These are phyloP conservation scores for Fonsecaea erecta DNA, from an alignment of 2,329 filamentous ascomycete species.

Conservation along the genomic window DNA sequence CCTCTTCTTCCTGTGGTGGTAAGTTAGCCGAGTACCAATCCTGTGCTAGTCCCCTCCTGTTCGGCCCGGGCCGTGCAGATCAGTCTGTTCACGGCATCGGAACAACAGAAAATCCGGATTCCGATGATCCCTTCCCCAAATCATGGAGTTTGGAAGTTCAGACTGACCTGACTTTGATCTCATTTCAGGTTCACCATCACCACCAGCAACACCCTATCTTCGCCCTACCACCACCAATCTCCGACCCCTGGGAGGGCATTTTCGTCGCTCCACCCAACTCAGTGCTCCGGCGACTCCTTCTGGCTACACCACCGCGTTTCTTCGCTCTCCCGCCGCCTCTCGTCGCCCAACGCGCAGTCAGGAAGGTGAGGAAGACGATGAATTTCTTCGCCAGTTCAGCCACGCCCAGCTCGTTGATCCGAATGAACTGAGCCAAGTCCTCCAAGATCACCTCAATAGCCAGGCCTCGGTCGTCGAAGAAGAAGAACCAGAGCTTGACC, in stretches of 20 bases:
- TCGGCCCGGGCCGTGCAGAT: conserved; percentile 10
- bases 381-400: neutral
- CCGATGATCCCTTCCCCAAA: neutral
- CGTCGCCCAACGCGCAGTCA: neutral
- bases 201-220: neutral
- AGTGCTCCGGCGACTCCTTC: neutral
- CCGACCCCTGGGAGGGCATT: neutral
- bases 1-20: conserved; percentile 5
- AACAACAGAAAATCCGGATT: conserved; percentile 5
- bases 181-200: conserved; percentile 8
- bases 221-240: neutral
- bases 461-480: neutral
- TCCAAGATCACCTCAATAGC: conserved; percentile 4
- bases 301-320: neutral
- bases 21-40: conserved; percentile 8
- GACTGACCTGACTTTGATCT: conserved; percentile 2
- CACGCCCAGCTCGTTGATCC: neutral
- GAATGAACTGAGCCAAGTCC: conserved; percentile 1
- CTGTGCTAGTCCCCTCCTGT: neutral
- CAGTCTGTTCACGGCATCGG: neutral
- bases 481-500: neutral
- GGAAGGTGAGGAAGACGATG: conserved; percentile 1
- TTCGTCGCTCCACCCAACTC: neutral
- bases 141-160: neutral
- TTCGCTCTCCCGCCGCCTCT: neutral